A percentile compares a stretch with the other conserved stretches of the same genome.
phyloP scores from a whole-genome alignment of 176 grass and related monocot genomes.

The Oryza coarctata region DNA sequence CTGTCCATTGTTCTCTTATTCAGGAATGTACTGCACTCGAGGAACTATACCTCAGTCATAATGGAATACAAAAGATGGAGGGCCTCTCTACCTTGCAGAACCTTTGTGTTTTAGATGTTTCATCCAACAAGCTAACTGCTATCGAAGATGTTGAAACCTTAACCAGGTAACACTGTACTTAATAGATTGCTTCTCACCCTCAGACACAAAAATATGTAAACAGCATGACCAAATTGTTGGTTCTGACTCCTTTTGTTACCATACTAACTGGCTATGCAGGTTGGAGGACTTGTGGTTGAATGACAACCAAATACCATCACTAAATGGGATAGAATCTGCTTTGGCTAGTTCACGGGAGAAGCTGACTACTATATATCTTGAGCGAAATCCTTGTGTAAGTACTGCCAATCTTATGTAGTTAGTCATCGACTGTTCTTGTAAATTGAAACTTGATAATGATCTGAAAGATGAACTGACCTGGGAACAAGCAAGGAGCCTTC shows the following conservation, averaged over 20 bases:
- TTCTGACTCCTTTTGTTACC: constrained; percentile 18
- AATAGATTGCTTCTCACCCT: neutral
- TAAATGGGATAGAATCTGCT: constrained; percentile 64
- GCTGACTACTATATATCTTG: constrained; percentile 92
- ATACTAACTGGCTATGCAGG: constrained; percentile 40
- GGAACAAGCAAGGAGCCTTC: neutral
- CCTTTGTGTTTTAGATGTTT: constrained; percentile 86
- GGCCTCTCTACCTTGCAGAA: constrained; percentile 79
- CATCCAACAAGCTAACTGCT: constrained; percentile 77
- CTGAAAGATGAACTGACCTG: neutral
- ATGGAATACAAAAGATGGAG: constrained; percentile 96
- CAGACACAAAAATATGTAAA: neutral
- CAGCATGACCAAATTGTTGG: neutral
- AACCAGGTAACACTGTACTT: constrained; percentile 56
- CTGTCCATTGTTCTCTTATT: constrained; percentile 27
- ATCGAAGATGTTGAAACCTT: constrained; percentile 72
- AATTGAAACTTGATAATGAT: neutral
- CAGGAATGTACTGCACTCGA: constrained; percentile 78
- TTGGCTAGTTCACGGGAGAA: constrained; percentile 66
- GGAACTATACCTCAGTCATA: constrained; percentile 95
- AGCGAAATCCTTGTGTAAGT: constrained; percentile 90
- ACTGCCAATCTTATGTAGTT: constrained; percentile 17
- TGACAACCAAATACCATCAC: constrained; percentile 94
- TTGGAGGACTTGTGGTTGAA: constrained; percentile 98
- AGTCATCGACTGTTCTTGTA: neutral